Evolutionary conservation across 495 filamentous ascomycete genomes (phyloP).

Genomic region (Xanthoparmelia taractica): DNA sequence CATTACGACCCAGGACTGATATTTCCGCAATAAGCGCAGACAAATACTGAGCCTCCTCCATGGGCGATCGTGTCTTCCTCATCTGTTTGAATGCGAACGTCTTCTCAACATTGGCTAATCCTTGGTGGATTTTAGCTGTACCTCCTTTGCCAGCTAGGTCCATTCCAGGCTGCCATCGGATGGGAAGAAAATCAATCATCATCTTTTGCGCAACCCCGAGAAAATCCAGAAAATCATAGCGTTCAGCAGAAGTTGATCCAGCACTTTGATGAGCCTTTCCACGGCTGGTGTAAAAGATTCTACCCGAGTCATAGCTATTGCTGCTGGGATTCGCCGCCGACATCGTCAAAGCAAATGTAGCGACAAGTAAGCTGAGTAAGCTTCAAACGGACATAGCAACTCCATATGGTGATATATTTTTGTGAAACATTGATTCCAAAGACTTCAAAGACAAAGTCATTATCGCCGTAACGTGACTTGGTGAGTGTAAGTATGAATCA

Average conservation of each 20-base stretch:
- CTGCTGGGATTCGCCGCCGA: no score
- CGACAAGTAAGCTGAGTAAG: no score
- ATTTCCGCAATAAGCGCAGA: constrained; percentile 7
- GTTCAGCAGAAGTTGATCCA: neutral
- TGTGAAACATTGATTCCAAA: no score
- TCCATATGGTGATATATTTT: no score
- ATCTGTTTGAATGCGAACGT: constrained; percentile 24
- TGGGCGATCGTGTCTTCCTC: neutral
- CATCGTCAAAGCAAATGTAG: no score
- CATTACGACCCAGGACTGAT: constrained; percentile 18
- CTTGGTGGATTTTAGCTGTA: constrained; percentile 17
- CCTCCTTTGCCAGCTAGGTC: constrained; percentile 16
- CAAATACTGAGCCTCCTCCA: constrained; percentile 1
- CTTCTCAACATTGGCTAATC: constrained; percentile 12
- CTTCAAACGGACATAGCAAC: no score
- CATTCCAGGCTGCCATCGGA: constrained; percentile 20
- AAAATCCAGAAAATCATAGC: constrained; percentile 22
- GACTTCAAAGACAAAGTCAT: no score
- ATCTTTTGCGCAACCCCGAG: constrained; percentile 18
- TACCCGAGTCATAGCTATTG: no score
- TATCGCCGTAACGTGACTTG: no score
- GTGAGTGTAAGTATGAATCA: no score
- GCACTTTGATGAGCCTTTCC: constrained; percentile 4
- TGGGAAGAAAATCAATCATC: constrained; percentile 20
- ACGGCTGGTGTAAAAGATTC: constrained; percentile 1